phyloP scores from a whole-genome alignment of 257 asterid species.

The Capsicum rhomboideum region DNA sequence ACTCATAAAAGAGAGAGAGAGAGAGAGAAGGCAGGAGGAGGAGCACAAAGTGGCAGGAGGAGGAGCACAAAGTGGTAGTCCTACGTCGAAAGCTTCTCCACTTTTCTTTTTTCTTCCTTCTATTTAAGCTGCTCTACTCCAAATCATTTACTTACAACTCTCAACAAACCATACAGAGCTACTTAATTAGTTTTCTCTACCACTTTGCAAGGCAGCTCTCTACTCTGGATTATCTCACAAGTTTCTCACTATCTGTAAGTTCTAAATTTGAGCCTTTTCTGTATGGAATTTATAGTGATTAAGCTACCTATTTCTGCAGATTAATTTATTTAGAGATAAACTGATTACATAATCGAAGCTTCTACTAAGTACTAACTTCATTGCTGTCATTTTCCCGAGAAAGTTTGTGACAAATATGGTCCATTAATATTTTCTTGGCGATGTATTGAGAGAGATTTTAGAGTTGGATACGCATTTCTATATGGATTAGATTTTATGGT shows the following conservation, averaged over 20 bases:
- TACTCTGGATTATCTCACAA: neutral
- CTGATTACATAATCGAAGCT: neutral
- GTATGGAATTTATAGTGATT: neutral
- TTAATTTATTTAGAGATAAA: neutral
- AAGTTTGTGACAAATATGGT: neutral
- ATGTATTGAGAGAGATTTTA: neutral
- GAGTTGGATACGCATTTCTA: neutral
- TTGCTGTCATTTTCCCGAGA: neutral
- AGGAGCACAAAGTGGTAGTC: slow-evolving; percentile 24
- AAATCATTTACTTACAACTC: no score
- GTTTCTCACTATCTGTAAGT: neutral
- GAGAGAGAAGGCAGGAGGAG: neutral
- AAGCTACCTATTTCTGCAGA: neutral
- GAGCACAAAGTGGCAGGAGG: neutral
- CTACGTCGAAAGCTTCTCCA: slow-evolving; percentile 27
- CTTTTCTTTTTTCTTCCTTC: neutral
- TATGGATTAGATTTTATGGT: neutral
- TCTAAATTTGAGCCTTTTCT: neutral
- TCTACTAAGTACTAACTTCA: neutral
- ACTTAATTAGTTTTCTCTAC: no score
- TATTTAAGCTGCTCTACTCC: neutral
- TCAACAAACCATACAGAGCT: no score
- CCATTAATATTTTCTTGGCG: neutral
- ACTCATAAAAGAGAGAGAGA: neutral
- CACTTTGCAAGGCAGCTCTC: neutral